phyloP scores from a whole-genome alignment of 257 asterid genomes.

The Perilla frutescens region DNA sequence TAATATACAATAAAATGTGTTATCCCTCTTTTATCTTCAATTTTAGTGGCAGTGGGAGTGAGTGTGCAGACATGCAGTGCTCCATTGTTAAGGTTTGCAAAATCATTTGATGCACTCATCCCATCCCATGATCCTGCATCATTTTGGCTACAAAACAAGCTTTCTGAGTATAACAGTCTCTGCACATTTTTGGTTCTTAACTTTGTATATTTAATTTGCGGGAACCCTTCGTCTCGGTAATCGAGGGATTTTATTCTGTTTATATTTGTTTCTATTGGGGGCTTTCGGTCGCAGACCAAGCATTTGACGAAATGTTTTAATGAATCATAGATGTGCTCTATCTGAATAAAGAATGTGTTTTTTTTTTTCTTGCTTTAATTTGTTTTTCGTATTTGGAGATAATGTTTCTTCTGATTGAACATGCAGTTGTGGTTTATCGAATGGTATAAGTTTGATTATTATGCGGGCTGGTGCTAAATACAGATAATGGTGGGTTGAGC shows the following conservation, averaged over 20 bases:
- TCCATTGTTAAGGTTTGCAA: constrained; percentile 40
- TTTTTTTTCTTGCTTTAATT: constrained; percentile 26
- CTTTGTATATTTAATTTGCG: constrained; percentile 5
- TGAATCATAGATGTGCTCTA: constrained; percentile 24
- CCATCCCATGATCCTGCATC: too few relatives aligned
- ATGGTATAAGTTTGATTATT: neutral
- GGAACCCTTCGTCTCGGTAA: neutral
- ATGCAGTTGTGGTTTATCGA: neutral
- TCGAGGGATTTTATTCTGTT: neutral
- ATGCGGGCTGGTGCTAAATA: constrained; percentile 11
- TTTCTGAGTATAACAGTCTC: constrained; percentile 16
- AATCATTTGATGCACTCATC: neutral
- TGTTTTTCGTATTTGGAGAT: neutral
- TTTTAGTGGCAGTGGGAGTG: constrained; percentile 6
- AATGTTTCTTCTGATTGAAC: neutral
- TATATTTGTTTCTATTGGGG: neutral
- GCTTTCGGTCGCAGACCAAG: constrained; percentile 27
- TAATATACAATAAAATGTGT: neutral
- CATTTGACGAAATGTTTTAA: constrained; percentile 35
- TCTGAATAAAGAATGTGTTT: neutral
- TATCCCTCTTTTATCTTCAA: constrained; percentile 20
- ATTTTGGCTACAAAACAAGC: neutral
- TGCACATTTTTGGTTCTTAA: neutral
- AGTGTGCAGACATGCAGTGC: constrained; percentile 2
- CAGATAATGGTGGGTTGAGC: neutral